phyloP scores from a whole-genome alignment of 192 early-diverging fungal species.

The Hyaloraphidium curvatum region DNA sequence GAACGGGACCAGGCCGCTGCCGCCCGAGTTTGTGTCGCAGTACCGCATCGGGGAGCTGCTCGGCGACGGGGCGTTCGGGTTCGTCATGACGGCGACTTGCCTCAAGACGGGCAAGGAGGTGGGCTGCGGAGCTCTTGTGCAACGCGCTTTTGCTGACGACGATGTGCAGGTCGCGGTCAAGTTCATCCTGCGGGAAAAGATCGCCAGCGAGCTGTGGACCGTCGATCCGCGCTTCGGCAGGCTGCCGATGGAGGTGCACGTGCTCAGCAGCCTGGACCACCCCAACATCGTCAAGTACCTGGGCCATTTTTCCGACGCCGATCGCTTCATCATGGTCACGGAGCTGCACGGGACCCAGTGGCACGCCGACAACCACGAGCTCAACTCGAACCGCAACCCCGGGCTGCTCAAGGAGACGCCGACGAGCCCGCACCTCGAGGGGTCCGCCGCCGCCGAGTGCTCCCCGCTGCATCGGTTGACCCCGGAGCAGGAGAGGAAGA shows the following conservation, averaged over 20 bases:
- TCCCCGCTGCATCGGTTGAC: constrained; percentile 13
- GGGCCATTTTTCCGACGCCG: constrained; percentile 18
- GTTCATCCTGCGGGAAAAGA: constrained; percentile 22
- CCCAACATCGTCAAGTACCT: constrained; percentile 25
- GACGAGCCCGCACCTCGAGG: not conserved
- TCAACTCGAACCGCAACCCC: constrained; percentile 16
- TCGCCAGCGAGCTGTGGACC: constrained; percentile 19
- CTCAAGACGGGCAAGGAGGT: constrained; percentile 11
- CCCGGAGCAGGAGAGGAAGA: constrained; percentile 16
- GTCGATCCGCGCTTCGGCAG: not conserved
- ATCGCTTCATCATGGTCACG: constrained; percentile 25
- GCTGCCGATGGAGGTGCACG: constrained; percentile 19
- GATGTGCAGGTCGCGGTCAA: constrained; percentile 29
- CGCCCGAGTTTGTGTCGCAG: constrained; percentile 6
- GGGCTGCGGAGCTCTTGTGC: constrained; percentile 1
- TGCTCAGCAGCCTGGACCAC: constrained; percentile 16
- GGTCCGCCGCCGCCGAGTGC: constrained; percentile 5
- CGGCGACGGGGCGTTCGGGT: constrained; percentile 29
- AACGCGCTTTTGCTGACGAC: not conserved
- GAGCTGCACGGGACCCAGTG: constrained; percentile 27
- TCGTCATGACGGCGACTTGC: constrained; percentile 23
- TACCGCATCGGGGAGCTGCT: constrained; percentile 19
- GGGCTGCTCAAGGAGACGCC: constrained; percentile 7
- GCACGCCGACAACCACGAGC: constrained; percentile 12
- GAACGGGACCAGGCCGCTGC: constrained; percentile 10